Base-by-base conservation (phyloP, 2,329 filamentous ascomycete species). In the Corniculantispora saksenae region DNA sequence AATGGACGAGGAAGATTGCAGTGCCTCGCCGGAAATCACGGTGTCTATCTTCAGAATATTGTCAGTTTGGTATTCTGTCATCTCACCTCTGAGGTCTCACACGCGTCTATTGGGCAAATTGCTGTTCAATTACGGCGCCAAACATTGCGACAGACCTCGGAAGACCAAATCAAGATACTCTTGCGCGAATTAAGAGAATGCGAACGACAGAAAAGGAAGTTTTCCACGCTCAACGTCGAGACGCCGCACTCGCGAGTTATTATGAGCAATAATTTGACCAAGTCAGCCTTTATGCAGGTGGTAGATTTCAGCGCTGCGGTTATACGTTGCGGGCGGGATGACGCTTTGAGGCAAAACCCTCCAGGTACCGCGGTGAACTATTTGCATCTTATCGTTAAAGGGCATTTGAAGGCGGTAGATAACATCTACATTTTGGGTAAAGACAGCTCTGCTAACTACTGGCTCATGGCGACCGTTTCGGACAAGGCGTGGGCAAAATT, bases 1-100 rank as follows among this genome's bases (percentile, higher is more conserved):
- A 71, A 74, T 47, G 67, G 68, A 3, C 71, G 63, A 3, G 38
- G 50, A 15, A n/a, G 63, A 15, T 15, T 64, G n/a, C n/a, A 9
- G 25, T 54, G 25, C 9, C 63, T 64, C 35, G 45, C 47, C 55
- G n/a, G 27, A 19, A 29, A 6, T 9, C 40, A 3, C 1, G 63
- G 56, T 21, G 48, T 64, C 13, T 54, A 60, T 17, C 38, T 64
- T 3, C 63, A 64, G 13, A 64, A 64, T 15, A 45, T 64, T 13
- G 38, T 60, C 27, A 54, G 54, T 55, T 40, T 47, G 8, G 54
- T 35, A 12, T 58, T 51, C 10, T 50, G 43, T 19, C 48, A 59
- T 25, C 27, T 64, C 10, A 17, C 23, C 12, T 2, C 54, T 3
- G 10, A 6, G 2, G 21, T 53, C 15, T 23, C 62, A 10, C 12